Evolutionary conservation across 768 basidiomycete species (phyloP).

Genomic region (Leucosporidium yakuticum): DNA sequence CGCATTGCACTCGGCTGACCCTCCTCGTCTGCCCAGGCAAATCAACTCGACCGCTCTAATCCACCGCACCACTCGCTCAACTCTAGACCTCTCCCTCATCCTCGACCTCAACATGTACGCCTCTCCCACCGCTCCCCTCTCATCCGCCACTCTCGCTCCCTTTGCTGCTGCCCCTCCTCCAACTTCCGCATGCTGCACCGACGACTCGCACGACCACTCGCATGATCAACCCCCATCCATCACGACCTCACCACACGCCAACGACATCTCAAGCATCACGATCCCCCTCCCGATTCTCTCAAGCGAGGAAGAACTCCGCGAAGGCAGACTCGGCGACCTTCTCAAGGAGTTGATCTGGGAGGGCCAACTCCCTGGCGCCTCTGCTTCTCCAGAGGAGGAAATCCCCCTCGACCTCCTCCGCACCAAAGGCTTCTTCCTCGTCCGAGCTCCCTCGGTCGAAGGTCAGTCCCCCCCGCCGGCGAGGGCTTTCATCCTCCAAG

Average conservation of each 20-base stretch:
- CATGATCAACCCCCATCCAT: not conserved
- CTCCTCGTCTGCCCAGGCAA: slow-evolving; percentile 19
- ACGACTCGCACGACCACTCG: slow-evolving; percentile 6
- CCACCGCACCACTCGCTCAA: slow-evolving; percentile 61
- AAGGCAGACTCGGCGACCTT: slow-evolving; percentile 65
- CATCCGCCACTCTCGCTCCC: slow-evolving; percentile 14
- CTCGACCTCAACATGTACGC: slow-evolving; percentile 76
- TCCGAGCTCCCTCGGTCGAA: slow-evolving; percentile 14
- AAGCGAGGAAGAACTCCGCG: slow-evolving; percentile 40
- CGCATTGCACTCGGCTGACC: not conserved
- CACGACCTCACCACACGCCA: slow-evolving; percentile 42
- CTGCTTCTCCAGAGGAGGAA: slow-evolving; percentile 1
- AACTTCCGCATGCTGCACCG: not conserved
- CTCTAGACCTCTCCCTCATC: slow-evolving; percentile 68
- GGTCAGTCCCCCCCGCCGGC: slow-evolving; percentile 16
- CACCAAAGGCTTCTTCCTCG: slow-evolving; percentile 72
- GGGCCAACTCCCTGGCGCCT: slow-evolving; percentile 47
- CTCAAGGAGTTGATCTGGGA: slow-evolving; percentile 81
- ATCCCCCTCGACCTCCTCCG: slow-evolving; percentile 61
- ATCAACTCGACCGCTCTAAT: slow-evolving; percentile 77
- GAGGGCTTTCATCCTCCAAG: slow-evolving; percentile 70
- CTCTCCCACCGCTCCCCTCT: slow-evolving; percentile 46
- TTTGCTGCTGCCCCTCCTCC: slow-evolving; percentile 11
- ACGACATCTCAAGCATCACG: slow-evolving; percentile 72
- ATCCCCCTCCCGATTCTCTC: slow-evolving; percentile 61